Percentiles rank a stretch among this genome's conserved stretches.
Conservation (phyloP, 2,329 filamentous ascomycete genomes). For the Teratosphaeria epicoccoides region DNA sequence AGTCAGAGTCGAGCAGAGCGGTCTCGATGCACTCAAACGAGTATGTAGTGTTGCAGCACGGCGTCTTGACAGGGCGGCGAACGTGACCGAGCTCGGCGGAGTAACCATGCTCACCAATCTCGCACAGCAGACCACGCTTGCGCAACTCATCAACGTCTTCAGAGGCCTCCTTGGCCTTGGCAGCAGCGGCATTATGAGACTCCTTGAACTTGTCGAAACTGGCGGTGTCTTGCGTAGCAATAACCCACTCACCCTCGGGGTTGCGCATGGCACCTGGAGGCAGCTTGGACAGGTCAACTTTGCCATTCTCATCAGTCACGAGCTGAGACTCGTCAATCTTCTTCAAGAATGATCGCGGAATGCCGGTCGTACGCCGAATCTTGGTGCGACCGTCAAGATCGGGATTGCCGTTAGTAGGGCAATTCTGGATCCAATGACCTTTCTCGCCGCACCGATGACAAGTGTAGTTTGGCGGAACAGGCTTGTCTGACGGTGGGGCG, state of each 20-base stretch:
- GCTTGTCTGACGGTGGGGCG: slow-evolving; percentile 76
- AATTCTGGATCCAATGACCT: slow-evolving; percentile 96
- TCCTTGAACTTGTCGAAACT: slow-evolving; percentile 97
- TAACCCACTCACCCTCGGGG: slow-evolving; percentile 92
- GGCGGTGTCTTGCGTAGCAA: slow-evolving; percentile 88
- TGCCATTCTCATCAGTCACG: slow-evolving; percentile 55
- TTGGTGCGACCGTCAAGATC: slow-evolving; percentile 88
- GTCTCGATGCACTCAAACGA: slow-evolving; percentile 99
- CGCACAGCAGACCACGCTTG: slow-evolving; percentile 80
- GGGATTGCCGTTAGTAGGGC: slow-evolving; percentile 96
- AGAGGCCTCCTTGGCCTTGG: slow-evolving; percentile 62
- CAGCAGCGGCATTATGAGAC: slow-evolving; percentile 76
- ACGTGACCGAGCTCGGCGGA: slow-evolving; percentile 50
- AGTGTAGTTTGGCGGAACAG: slow-evolving; percentile 85
- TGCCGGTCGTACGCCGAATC: slow-evolving; percentile 93
- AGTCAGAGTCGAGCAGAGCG: slow-evolving; percentile 95
- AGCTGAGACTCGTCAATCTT: slow-evolving; percentile 64
- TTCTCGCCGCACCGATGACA: slow-evolving; percentile 96
- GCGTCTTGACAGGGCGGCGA: slow-evolving; percentile 78
- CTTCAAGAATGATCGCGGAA: slow-evolving; percentile 88
- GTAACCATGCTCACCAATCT: slow-evolving; percentile 96
- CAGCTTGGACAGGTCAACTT: slow-evolving; percentile 65
- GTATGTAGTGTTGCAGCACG: slow-evolving; percentile 96
- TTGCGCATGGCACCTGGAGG: slow-evolving; percentile 93
- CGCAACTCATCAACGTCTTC: slow-evolving; percentile 77